These are phyloP conservation scores for Colletotrichum salicis DNA, from an alignment of 2,329 filamentous ascomycete species.

Conservation along the genomic window DNA sequence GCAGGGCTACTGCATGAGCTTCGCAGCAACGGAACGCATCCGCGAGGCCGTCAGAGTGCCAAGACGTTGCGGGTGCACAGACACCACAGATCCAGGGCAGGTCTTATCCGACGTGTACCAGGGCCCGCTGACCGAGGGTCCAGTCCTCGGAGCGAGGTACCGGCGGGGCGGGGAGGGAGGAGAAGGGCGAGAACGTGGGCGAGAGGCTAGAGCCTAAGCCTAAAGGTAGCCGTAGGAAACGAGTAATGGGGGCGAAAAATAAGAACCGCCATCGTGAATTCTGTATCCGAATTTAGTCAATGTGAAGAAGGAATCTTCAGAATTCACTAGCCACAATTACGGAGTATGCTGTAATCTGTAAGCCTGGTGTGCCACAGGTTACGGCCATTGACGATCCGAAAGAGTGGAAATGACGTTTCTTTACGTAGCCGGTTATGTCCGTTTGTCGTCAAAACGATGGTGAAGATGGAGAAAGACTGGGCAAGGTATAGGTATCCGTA, in stretches of 20 bases:
- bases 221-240: neutral
- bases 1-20: slow-evolving; percentile 19
- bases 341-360: too few species aligned
- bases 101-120: neutral
- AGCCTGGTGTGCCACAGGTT: neutral
- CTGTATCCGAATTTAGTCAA: neutral
- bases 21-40: slow-evolving; percentile 14
- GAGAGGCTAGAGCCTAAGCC: neutral
- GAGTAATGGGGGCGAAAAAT: neutral
- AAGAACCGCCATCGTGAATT: neutral
- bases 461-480: neutral
- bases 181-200: neutral
- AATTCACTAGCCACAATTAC: neutral
- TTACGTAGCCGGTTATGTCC: too few species aligned
- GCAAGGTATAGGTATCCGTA: too few species aligned
- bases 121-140: neutral
- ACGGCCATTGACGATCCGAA: neutral
- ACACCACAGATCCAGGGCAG: neutral
- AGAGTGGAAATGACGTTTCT: too few species aligned
- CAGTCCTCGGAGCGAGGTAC: neutral
- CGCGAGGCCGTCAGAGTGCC: slow-evolving; percentile 5
- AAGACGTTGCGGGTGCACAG: slow-evolving; percentile 8
- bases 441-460: neutral
- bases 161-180: neutral
- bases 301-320: neutral